These are phyloP conservation scores for Penicillium parvum DNA, from an alignment of 495 filamentous ascomycete species.

Conservation along the genomic window DNA sequence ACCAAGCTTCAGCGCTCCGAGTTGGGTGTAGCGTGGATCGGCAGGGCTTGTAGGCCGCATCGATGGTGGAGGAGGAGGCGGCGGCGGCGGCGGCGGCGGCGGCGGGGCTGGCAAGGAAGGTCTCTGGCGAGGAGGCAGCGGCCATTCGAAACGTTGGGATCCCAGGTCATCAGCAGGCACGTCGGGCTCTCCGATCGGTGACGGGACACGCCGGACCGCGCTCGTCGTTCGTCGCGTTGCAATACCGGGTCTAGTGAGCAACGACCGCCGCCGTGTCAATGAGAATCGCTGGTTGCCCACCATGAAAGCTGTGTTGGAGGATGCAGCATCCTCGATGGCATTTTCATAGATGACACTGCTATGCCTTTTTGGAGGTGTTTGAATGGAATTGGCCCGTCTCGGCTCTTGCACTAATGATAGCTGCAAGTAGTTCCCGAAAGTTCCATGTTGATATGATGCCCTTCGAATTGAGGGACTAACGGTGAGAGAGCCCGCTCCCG, in stretches of 20 bases:
- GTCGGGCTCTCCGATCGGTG: conserved; percentile 24
- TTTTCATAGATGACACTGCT: conserved; percentile 24
- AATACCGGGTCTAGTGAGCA: conserved; percentile 45
- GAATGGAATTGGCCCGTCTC: conserved; percentile 31
- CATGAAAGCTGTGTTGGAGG: conserved; percentile 36
- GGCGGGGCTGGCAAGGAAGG: not conserved
- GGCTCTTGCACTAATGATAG: conserved; percentile 15
- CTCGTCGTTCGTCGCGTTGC: conserved; percentile 41
- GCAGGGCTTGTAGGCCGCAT: conserved; percentile 40
- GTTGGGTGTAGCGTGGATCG: conserved; percentile 44
- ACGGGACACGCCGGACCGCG: conserved; percentile 18
- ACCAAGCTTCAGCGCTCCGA: conserved; percentile 46
- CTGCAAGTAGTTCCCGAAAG: conserved; percentile 10
- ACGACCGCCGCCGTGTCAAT: conserved; percentile 44
- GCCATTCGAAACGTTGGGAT: conserved; percentile 14
- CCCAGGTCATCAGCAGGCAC: conserved; percentile 9
- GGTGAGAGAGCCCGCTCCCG: conserved; percentile 10
- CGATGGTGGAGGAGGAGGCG: too few species aligned
- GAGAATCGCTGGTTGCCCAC: conserved; percentile 38
- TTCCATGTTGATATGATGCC: conserved; percentile 24
- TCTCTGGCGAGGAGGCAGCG: conserved; percentile 15
- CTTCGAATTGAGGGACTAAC: conserved; percentile 14
- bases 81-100: too few species aligned
- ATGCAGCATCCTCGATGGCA: conserved; percentile 26
- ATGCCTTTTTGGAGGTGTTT: conserved; percentile 23